Evolutionary conservation across 495 filamentous ascomycete genomes (phyloP).

Genomic region (Penicillium silybi): DNA sequence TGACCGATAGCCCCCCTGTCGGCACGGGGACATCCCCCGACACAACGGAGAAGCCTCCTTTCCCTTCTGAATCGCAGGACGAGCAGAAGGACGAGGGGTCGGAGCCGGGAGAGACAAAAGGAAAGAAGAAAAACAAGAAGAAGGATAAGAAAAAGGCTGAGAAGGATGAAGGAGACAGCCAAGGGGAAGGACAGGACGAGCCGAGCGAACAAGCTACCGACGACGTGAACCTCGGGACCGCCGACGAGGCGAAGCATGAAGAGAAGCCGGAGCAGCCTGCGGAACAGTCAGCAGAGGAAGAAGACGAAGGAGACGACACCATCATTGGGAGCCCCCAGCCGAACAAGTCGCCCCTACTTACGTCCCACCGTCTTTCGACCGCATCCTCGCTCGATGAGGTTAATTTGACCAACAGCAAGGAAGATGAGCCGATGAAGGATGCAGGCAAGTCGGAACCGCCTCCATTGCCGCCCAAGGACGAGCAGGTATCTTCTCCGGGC

Average conservation of each 20-base stretch:
- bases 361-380: slow-evolving; percentile 60
- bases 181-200: background rate
- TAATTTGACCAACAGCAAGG: slow-evolving; percentile 56
- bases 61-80: slow-evolving; percentile 30
- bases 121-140: slow-evolving; percentile 12
- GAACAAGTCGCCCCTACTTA: slow-evolving; percentile 52
- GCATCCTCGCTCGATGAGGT: slow-evolving; percentile 64
- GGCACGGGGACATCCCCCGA: slow-evolving; percentile 36
- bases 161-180: slow-evolving; percentile 3
- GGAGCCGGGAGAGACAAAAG: slow-evolving; percentile 3
- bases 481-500: slow-evolving; percentile 32
- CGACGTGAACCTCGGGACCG: background rate
- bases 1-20: slow-evolving; percentile 47
- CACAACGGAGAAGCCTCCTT: slow-evolving; percentile 31
- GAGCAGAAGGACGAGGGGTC: slow-evolving; percentile 20
- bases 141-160: slow-evolving; percentile 27
- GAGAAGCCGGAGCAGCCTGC: slow-evolving; percentile 19
- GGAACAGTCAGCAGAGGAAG: slow-evolving; percentile 6
- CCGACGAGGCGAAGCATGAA: slow-evolving; percentile 13
- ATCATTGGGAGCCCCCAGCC: slow-evolving; percentile 28
- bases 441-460: slow-evolving; percentile 39
- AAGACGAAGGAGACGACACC: slow-evolving; percentile 28
- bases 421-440: slow-evolving; percentile 32
- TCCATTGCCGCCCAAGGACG: slow-evolving; percentile 49
- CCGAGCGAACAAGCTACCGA: slow-evolving; percentile 2